A percentile compares a stretch with the other conserved stretches of the same genome.
phyloP scores from a whole-genome alignment of 139 green algal genomes.

The Microglena sp. region DNA sequence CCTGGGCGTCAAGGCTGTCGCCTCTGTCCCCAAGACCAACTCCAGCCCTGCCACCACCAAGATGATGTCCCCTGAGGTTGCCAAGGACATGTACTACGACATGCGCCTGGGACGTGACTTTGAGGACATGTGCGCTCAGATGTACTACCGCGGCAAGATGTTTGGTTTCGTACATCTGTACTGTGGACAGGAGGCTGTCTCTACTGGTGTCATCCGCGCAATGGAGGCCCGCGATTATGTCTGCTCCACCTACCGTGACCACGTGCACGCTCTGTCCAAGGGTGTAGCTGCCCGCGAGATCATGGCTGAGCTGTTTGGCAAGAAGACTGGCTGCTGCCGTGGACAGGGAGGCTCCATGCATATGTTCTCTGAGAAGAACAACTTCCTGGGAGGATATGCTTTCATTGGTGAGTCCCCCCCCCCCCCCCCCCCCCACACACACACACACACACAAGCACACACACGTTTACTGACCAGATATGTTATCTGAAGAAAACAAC shows the following conservation, averaged over 20 bases:
- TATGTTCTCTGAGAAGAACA: constrained; percentile 87
- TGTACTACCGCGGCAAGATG: constrained; percentile 98
- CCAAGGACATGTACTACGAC: constrained; percentile 76
- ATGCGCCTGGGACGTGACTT: constrained; percentile 90
- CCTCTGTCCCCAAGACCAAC: constrained; percentile 8
- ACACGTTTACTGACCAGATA: no score
- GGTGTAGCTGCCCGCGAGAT: constrained; percentile 36
- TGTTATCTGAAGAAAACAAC: no score
- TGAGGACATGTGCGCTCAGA: constrained; percentile 96
- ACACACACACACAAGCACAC: no score
- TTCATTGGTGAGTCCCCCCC: no score
- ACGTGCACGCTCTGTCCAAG: constrained; percentile 95
- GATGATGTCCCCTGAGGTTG: constrained; percentile 55
- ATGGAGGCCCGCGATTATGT: constrained; percentile 81
- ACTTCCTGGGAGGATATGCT: constrained; percentile 89
- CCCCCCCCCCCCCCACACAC: no score
- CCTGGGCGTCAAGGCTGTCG: constrained; percentile 13
- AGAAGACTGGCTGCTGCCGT: constrained; percentile 90
- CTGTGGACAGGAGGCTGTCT: constrained; percentile 86
- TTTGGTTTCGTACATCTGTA: constrained; percentile 98
- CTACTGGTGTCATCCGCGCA: constrained; percentile 53
- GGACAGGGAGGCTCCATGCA: constrained; percentile 96
- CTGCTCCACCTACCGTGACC: constrained; percentile 95
- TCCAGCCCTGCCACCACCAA: background rate
- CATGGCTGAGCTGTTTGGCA: constrained; percentile 98